Evolutionary conservation across 2,329 filamentous ascomycete genomes (phyloP), one percentile per base, ranked within the genome.

Genomic region (Magnaporthiopsis incrustans): DNA sequence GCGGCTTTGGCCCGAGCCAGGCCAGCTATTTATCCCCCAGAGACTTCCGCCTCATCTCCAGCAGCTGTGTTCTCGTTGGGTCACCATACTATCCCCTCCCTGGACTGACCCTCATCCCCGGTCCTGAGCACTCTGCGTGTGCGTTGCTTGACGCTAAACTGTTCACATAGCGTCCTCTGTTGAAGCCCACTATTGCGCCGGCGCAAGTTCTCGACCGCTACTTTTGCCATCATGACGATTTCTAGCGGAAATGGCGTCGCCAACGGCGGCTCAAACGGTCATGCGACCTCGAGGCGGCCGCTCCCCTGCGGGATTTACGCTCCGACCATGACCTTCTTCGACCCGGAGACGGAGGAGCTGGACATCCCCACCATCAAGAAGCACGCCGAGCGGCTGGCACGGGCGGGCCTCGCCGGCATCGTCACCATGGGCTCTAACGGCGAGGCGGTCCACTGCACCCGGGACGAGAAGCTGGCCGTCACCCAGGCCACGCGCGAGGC

Each of bases 401-500:
- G 87, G 73, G 89, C 86, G 65, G 92, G 92, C 11, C 85, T 96
- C 14, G 90, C 88, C 60, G 92, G 92, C 50, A 83, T 96, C 32
- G 90, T 95, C 58, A 89, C 89, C 69, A 92, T 95, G 89, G 92
- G 92, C 67, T 96, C 91, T 69, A 96, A 96, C 77, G 92, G 92
- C 66, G 92, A 96, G 79, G 91, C 92, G 30, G 89, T 92, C 64
- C 91, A 96, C 79, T 88, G 93, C 71, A 90, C 89, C 63, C 85
- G 86, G 59, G 85, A 88, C 67, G 92, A 96, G 77, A 92, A 92
- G 75, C 75, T 85, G 60, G 84, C 85, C 38, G 88, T 95, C 68
- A 94, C 90, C 25, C 81, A 81, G 71, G 89, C 91, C 63, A 94
- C 91, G 11, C 87, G 92, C 64, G 88, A 92, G 73, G 91, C 92